Evolutionary conservation across 1,284 basidiomycete species (phyloP), one percentile per base, ranked within the genome.

Genomic region (Ceratobasidium sp.): DNA sequence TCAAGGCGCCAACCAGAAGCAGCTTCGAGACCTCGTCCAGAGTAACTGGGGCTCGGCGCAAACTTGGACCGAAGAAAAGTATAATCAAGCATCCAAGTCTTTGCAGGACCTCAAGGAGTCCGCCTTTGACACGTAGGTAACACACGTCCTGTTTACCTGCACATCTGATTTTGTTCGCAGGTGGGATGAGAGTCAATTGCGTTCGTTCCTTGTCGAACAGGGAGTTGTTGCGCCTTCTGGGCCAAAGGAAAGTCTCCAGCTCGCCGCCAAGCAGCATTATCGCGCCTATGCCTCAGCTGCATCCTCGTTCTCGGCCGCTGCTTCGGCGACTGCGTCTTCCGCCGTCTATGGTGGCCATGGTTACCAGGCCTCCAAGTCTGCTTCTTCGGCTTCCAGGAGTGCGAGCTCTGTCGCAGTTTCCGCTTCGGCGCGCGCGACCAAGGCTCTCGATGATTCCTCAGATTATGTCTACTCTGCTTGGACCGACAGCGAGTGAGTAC

Each of bases 391-490:
- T 9, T 79, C 81, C 31, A 62, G 72, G 62, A 76, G 76, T 43
- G 69, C 74, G 5, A 68, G 68, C 39, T 71, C 76, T 39, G 75
- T 79, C 7, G 78, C 79, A 43, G 84, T 86, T 1, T 85, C 88
- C 77, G 86, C 88, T 2, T 89, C 90, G 0, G 84, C 86, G 53
- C 84, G 88, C n/a, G 87, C 86, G 19, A 83, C 82, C 14, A 85
- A 85, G 51, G 84, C 84, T 22, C 81, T 95, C 49, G 90, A 95
- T 74, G 88, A 92, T 76, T 82, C 89, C 39, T 92, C 89, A 80
- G 95, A 98, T 82, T 96, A 95, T 78, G 83, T 95, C 7, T 96
- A 93, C 81, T 94, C 92, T 0, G 88, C 90, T 1, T 97, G 96
- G 96, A 89, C 91, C 75, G 93, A 97, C 78, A 90, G 86, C 79